Base-by-base conservation (phyloP, 306 rosid species). In the Leucaena leucocephala region DNA sequence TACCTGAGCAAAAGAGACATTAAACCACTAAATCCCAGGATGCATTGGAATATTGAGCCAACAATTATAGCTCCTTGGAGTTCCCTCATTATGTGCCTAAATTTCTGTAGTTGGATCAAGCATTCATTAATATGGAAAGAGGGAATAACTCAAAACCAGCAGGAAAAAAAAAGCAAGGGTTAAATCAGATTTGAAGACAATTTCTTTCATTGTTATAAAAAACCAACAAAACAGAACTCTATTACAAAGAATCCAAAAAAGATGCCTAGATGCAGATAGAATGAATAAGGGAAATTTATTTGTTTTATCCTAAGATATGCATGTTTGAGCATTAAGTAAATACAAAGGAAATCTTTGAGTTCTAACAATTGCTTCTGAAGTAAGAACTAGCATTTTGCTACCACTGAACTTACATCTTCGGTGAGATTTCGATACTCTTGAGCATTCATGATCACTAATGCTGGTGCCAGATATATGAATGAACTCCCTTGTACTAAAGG, bases 401-500 rank as follows among this genome's bases (percentile, higher is more conserved):
- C 63, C 55, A 72, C 57, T 27, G 76, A 79, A 81, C 98, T 86
- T 84, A 92, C 98, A 83, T 92, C 94, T 35, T 94, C 92, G 0
- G 93, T 81, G 64, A 94, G 96, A 83, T 92, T 88, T 63, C 98
- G 91, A 83, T 79, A 89, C 75, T 92, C 97, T 84, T 86, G 89
- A 73, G 98, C 88, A 85, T 95, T 92, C 50, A 87, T 87, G 80
- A 95, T 86, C 38, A 91, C 89, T 72, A 95, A 74, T 22, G 94
- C 98, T 0, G 98, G 97, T 22, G 98, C 97, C 82, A 94, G 84
- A 88, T 89, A 91, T 63, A 92, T 94, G 86, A 92, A 92, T 8
- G 98, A 94, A 84, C 97, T 94, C 87, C 98, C 97, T 86, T 94
- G 98, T 85, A 94, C 97, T 78, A 92, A 81, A 39, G 97, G 98